Percentiles rank a stretch among this genome's conserved stretches.
Conservation (phyloP, 495 filamentous ascomycete species). For the Collariella sp. region DNA sequence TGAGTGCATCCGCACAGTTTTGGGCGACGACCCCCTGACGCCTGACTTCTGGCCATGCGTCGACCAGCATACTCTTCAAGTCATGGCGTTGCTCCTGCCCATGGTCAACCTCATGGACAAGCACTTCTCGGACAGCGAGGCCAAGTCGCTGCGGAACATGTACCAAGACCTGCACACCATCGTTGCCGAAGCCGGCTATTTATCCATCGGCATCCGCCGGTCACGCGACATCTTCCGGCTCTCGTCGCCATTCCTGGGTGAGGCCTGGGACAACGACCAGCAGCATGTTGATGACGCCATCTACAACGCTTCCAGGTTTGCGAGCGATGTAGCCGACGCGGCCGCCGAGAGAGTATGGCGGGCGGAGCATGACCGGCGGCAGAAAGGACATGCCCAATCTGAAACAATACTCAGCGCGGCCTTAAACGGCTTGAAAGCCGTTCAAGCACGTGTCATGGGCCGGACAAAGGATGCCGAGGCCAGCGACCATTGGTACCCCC, state of each 20-base stretch:
- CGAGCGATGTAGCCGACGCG: constrained; percentile 12
- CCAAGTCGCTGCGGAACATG: constrained; percentile 11
- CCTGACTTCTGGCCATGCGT: constrained; percentile 34
- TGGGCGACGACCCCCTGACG: constrained; percentile 27
- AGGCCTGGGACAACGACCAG: constrained; percentile 32
- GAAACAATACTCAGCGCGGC: background rate
- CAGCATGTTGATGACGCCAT: constrained; percentile 24
- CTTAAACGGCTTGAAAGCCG: background rate
- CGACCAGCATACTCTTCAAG: constrained; percentile 33
- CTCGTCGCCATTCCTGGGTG: constrained; percentile 30
- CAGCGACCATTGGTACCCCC: background rate
- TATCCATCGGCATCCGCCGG: constrained; percentile 36
- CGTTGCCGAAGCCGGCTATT: constrained; percentile 35
- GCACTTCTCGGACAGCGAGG: constrained; percentile 11
- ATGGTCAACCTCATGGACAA: constrained; percentile 30
- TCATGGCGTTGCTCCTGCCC: constrained; percentile 34
- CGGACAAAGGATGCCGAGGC: background rate
- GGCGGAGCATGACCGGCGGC: background rate
- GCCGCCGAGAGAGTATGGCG: constrained; percentile 2
- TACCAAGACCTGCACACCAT: constrained; percentile 41
- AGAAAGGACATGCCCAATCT: background rate
- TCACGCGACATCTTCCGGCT: constrained; percentile 41
- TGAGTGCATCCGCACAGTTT: constrained; percentile 19
- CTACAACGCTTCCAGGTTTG: constrained; percentile 26
- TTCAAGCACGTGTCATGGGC: background rate